Evolutionary conservation across 140 eudicot genomes (phyloP).

Genomic region (Senecio squalidus): DNA sequence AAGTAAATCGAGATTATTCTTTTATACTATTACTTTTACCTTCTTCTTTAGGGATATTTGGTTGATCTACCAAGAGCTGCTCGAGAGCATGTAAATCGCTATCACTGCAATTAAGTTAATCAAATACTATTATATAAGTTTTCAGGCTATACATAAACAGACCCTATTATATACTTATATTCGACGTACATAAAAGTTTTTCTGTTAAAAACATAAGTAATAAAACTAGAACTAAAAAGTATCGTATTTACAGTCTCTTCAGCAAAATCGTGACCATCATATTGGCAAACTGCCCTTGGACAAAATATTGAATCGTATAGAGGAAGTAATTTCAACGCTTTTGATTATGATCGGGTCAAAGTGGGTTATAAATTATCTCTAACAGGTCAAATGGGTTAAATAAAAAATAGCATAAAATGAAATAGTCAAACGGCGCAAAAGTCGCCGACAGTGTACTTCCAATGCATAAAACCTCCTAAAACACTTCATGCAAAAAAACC

Average conservation of each 20-base stretch:
- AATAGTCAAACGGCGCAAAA: no score
- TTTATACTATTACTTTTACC: constrained; percentile 30
- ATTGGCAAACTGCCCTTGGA: not conserved
- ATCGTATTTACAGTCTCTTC: not conserved
- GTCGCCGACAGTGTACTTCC: no score
- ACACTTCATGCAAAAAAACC: no score
- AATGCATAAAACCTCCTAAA: no score
- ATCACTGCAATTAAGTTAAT: constrained; percentile 37
- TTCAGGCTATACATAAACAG: no score
- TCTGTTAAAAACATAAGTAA: not conserved
- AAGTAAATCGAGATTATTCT: not conserved
- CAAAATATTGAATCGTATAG: not conserved
- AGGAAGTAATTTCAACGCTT: not conserved
- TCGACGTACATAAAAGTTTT: not conserved
- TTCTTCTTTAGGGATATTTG: constrained; percentile 76
- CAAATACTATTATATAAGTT: no score
- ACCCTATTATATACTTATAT: no score
- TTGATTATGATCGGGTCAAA: constrained; percentile 1
- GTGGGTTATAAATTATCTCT: not conserved
- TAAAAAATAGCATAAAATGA: no score
- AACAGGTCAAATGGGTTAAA: not conserved
- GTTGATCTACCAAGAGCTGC: constrained; percentile 81
- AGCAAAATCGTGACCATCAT: not conserved
- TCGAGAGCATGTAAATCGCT: constrained; percentile 65
- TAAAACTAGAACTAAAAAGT: not conserved